These are phyloP conservation scores for Phialophora expanda DNA, from an alignment of 2,329 filamentous ascomycete species.

Conservation along the genomic window DNA sequence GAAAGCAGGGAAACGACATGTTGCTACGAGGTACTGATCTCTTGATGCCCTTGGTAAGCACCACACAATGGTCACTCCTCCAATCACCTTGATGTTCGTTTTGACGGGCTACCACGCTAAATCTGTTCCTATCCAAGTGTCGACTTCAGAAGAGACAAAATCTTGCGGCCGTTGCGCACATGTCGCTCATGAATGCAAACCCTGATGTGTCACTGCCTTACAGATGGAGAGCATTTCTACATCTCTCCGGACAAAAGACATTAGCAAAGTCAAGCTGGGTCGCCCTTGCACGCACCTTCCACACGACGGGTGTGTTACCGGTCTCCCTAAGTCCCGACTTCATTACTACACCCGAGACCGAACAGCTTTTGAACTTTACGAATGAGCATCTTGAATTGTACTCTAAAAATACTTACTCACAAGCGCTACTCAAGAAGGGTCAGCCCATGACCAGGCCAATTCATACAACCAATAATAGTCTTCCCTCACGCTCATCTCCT, in stretches of 20 bases:
- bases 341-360: not conserved
- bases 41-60: not conserved
- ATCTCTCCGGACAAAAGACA: not conserved
- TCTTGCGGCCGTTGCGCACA: not conserved
- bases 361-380: not conserved
- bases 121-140: not conserved
- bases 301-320: rapidly evolving
- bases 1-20: not conserved
- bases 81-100: not conserved
- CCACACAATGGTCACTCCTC: not conserved
- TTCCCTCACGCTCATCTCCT: constrained; percentile 22
- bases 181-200: not conserved
- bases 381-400: constrained; percentile 1
- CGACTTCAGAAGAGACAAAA: not conserved
- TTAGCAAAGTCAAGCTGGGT: not conserved
- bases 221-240: not conserved
- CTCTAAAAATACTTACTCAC: constrained; percentile 14
- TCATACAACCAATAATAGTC: not conserved
- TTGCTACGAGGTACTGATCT: not conserved
- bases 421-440: constrained; percentile 16
- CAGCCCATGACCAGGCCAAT: constrained; percentile 1
- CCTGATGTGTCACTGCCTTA: not conserved
- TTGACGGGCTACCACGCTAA: not conserved
- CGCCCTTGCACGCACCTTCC: not conserved
- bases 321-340: not conserved